Base-by-base conservation (phyloP, 805 yeast species). In the Schwanniomyces pseudopolymorphus region DNA sequence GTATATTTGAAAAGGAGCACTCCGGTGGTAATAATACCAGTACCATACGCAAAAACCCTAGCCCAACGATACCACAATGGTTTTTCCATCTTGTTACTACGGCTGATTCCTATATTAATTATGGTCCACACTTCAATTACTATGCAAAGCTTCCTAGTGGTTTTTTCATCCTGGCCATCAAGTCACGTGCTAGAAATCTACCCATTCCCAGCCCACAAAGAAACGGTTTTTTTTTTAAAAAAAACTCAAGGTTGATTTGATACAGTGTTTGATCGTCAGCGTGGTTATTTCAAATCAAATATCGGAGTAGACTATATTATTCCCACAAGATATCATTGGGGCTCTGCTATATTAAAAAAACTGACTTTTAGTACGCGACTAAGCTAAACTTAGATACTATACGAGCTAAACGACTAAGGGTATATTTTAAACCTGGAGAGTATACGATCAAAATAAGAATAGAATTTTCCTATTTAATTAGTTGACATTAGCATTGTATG, bases 11-110 rank as follows among this genome's bases (percentile, higher is more conserved):
- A 85, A 14, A 86, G 69, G 5, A 87, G 53, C 0, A 83, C 79
- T n/a, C 97, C 98, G 0, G 81, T 57, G 4, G 85, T 88, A 2
- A 88, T 71, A 16, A 89, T 80, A 16, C 81, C 77, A n/a, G 79
- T 80, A 8, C 95, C 90, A 10, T 74, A 74, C 22, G 76, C 72
- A 54, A 74, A 74, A 9, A 81, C 83, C 49, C 79, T 72, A 3
- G 78, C 69, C 86, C 87, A 81, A 48, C 82, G 77, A 49, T 70
- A 68, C 82, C 83, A 79, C 45, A 80, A 66, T 11, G 83, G 80
- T 50, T 55, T 31, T 31, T 31, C 35, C 35, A 31, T 31, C 19
- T 63, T 31, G 55, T 38, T 33, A 57, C 49, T 58, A 58, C 56
- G 8, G 10, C 33, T 46, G 20, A 17, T 35, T 10, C 16, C n/a